Percentiles rank a stretch among this genome's conserved stretches.
phyloP scores from a whole-genome alignment of 495 filamentous ascomycete genomes.

The Elasticomyces elasticus region DNA sequence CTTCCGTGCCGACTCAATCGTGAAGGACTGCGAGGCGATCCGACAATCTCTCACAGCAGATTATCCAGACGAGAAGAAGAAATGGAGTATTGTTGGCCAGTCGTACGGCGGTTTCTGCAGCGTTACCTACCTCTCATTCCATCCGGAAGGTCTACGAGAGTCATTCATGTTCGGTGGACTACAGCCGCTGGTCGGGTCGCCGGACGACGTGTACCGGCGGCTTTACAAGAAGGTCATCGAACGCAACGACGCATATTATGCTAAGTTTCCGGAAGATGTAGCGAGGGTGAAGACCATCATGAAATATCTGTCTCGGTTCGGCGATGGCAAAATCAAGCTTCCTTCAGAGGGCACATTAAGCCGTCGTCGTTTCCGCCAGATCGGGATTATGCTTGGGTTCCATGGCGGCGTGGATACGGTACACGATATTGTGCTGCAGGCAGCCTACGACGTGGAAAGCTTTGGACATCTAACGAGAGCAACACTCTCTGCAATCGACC shows the following conservation, averaged over 20 bases:
- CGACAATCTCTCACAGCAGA: slow-evolving; percentile 59
- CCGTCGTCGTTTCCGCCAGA: slow-evolving; percentile 56
- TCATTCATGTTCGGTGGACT: slow-evolving; percentile 77
- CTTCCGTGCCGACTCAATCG: slow-evolving; percentile 79
- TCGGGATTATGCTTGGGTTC: slow-evolving; percentile 66
- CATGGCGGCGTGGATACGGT: slow-evolving; percentile 42
- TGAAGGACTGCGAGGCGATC: slow-evolving; percentile 81
- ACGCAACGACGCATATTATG: slow-evolving; percentile 68
- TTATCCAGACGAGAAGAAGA: slow-evolving; percentile 58
- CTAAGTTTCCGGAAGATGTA: slow-evolving; percentile 78
- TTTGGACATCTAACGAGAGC: slow-evolving; percentile 64
- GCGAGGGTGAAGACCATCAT: slow-evolving; percentile 57
- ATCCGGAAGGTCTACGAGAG: slow-evolving; percentile 67
- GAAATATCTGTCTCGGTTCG: slow-evolving; percentile 42
- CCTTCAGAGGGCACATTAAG: slow-evolving; percentile 62
- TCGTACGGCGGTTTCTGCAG: slow-evolving; percentile 85
- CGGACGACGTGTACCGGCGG: slow-evolving; percentile 65
- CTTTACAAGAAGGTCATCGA: slow-evolving; percentile 56
- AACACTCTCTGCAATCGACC: slow-evolving; percentile 57
- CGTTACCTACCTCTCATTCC: slow-evolving; percentile 70
- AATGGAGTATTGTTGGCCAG: slow-evolving; percentile 79
- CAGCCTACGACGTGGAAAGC: slow-evolving; percentile 57
- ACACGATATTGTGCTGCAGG: slow-evolving; percentile 54
- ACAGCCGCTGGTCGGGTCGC: slow-evolving; percentile 57
- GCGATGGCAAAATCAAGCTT: slow-evolving; percentile 45